Percentiles rank a stretch among this genome's conserved stretches.
Evolutionary conservation across 768 basidiomycete species (phyloP).

Genomic region (Cantharellus anzutake): DNA sequence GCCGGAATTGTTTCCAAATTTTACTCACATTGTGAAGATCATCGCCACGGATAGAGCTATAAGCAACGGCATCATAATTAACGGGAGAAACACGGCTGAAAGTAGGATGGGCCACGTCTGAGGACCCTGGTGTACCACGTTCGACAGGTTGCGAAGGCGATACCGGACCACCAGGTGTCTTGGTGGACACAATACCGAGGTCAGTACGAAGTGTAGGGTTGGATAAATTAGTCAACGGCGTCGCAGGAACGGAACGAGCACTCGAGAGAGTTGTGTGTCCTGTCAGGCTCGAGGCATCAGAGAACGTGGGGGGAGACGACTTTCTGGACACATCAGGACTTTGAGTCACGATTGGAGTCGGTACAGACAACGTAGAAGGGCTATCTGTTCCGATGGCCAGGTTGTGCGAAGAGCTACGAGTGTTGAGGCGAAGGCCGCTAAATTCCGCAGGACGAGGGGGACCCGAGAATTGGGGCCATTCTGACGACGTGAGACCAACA

Average conservation of each 20-base stretch:
- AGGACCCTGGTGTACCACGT: neutral
- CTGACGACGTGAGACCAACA: constrained; percentile 24
- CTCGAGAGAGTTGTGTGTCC: constrained; percentile 23
- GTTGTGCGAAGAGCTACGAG: neutral
- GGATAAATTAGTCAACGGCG: constrained; percentile 42
- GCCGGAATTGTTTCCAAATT: constrained; percentile 1
- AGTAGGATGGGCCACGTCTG: neutral
- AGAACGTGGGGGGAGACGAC: constrained; percentile 47
- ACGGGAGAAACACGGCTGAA: constrained; percentile 13
- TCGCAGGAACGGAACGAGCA: constrained; percentile 66
- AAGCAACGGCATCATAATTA: constrained; percentile 36
- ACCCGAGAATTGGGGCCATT: constrained; percentile 83
- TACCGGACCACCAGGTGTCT: constrained; percentile 44
- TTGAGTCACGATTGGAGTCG: constrained; percentile 22
- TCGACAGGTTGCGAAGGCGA: constrained; percentile 23
- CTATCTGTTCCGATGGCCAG: neutral
- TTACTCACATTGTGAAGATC: constrained; percentile 32
- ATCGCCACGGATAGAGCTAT: constrained; percentile 36
- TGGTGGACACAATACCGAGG: constrained; percentile 28
- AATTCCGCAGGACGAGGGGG: constrained; percentile 23
- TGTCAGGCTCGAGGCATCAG: constrained; percentile 25
- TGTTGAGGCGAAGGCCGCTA: neutral
- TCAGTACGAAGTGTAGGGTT: constrained; percentile 2
- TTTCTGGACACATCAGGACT: constrained; percentile 39
- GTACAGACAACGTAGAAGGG: neutral